phyloP scores from a whole-genome alignment of 1,139 yeast genomes.

The Sugiyamaella sp. region DNA sequence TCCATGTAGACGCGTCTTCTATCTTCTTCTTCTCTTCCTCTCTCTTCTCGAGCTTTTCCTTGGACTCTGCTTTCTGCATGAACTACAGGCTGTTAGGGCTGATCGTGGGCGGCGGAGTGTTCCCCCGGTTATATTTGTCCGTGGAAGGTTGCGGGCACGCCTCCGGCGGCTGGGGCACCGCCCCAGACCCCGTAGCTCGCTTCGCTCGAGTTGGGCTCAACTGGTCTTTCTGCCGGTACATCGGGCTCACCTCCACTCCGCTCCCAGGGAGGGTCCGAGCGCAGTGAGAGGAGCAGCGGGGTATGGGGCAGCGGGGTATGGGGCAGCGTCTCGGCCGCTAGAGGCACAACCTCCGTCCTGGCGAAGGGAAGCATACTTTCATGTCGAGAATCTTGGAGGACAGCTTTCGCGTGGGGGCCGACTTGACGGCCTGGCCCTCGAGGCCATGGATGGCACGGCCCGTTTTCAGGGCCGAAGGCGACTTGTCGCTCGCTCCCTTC shows the following conservation, averaged over 20 bases:
- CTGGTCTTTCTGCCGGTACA: neutral
- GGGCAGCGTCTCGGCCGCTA: neutral
- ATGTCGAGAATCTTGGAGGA: slow-evolving; percentile 72
- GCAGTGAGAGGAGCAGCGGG: too few species aligned
- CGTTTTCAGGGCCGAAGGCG: slow-evolving; percentile 3
- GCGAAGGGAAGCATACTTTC: slow-evolving; percentile 55
- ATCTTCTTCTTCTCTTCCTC: slow-evolving; percentile 38
- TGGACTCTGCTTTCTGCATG: slow-evolving; percentile 52
- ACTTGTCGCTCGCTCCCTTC: neutral
- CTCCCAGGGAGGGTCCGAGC: neutral
- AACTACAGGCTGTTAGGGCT: slow-evolving; percentile 42
- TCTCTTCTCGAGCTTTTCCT: slow-evolving; percentile 43
- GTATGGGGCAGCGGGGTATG: neutral
- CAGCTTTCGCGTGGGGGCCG: slow-evolving; percentile 42
- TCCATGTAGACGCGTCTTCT: slow-evolving; percentile 67
- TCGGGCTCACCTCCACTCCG: too few species aligned
- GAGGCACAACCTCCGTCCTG: neutral
- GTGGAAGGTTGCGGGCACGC: neutral
- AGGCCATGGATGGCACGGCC: slow-evolving; percentile 21
- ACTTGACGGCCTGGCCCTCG: slow-evolving; percentile 28
- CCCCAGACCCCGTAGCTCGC: neutral
- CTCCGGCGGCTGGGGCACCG: neutral
- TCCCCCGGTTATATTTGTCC: too few species aligned
- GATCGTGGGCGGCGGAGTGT: too few species aligned
- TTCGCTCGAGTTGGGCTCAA: neutral